These are phyloP conservation scores for Rhizopogon salebrosus DNA, from an alignment of 768 basidiomycete genomes.

Conservation along the genomic window DNA sequence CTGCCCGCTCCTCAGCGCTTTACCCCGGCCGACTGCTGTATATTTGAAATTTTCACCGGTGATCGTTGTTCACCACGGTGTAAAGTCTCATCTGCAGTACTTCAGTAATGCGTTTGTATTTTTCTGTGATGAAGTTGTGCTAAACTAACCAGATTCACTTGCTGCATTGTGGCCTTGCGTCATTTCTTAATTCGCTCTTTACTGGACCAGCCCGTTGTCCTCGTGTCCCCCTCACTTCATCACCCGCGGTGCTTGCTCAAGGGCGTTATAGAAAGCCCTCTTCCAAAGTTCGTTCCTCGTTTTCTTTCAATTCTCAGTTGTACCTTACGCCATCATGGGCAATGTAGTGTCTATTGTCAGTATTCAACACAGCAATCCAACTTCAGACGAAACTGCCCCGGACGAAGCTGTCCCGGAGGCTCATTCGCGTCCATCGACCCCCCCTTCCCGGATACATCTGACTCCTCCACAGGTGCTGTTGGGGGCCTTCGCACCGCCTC, in stretches of 20 bases:
- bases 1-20: neutral
- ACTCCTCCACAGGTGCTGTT: slow-evolving; percentile 28
- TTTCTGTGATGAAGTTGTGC: slow-evolving; percentile 14
- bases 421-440: slow-evolving; percentile 6
- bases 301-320: slow-evolving; percentile 2
- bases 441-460: slow-evolving; percentile 31
- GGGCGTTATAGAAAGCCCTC: slow-evolving; percentile 17
- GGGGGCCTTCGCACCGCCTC: slow-evolving; percentile 22
- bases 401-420: neutral
- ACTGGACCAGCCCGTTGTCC: slow-evolving; percentile 18
- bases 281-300: slow-evolving; percentile 18
- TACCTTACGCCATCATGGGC: slow-evolving; percentile 22
- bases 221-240: slow-evolving; percentile 23
- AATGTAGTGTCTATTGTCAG: slow-evolving; percentile 28
- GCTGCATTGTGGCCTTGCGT: slow-evolving; percentile 16
- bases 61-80: slow-evolving; percentile 2
- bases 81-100: neutral
- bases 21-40: neutral
- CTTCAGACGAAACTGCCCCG: slow-evolving; percentile 10
- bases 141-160: slow-evolving; percentile 9
- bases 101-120: slow-evolving; percentile 13
- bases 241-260: slow-evolving; percentile 20
- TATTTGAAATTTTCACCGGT: slow-evolving; percentile 5
- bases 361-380: slow-evolving; percentile 18
- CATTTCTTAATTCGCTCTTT: slow-evolving; percentile 15